Conservation (phyloP, 257 asterid species). For the Ocimum tenuiflorum region DNA sequence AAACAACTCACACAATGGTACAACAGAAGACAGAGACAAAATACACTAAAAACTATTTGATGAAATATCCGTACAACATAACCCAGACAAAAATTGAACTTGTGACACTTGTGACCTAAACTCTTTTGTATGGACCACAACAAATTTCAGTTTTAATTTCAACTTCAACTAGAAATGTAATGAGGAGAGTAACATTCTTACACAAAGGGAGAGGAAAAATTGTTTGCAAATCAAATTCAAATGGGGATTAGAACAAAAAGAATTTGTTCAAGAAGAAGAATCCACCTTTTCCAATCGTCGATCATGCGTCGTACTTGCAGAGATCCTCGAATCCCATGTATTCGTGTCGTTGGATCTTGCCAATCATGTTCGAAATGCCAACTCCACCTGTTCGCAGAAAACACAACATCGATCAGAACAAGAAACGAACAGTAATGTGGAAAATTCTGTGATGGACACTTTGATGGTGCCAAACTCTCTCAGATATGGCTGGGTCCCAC, state of each 20-base stretch:
- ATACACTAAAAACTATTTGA: too few species aligned
- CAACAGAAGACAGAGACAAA: too few species aligned
- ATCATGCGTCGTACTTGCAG: slow-evolving; percentile 59
- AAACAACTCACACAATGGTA: too few species aligned
- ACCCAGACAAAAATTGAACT: neutral
- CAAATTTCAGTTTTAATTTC: neutral
- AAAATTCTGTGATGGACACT: too few species aligned
- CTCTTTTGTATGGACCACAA: slow-evolving; percentile 2
- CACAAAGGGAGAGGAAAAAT: neutral
- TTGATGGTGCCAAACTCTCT: too few species aligned
- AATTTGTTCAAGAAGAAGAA: slow-evolving; percentile 7
- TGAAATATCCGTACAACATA: neutral
- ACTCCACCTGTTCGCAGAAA: slow-evolving; percentile 66
- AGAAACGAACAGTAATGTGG: too few species aligned
- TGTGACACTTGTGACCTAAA: neutral
- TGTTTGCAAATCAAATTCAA: neutral
- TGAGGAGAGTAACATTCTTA: slow-evolving; percentile 6
- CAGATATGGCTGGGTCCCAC: too few species aligned
- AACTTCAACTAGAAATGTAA: neutral
- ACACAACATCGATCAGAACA: neutral
- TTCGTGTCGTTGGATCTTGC: slow-evolving; percentile 59
- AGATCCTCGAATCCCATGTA: slow-evolving; percentile 94
- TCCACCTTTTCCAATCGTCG: neutral
- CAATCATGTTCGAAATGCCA: slow-evolving; percentile 81
- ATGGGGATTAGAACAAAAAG: slow-evolving; percentile 5